phyloP scores from a whole-genome alignment of 2,329 filamentous ascomycete species.

The Lasiodiplodia theobromae region DNA sequence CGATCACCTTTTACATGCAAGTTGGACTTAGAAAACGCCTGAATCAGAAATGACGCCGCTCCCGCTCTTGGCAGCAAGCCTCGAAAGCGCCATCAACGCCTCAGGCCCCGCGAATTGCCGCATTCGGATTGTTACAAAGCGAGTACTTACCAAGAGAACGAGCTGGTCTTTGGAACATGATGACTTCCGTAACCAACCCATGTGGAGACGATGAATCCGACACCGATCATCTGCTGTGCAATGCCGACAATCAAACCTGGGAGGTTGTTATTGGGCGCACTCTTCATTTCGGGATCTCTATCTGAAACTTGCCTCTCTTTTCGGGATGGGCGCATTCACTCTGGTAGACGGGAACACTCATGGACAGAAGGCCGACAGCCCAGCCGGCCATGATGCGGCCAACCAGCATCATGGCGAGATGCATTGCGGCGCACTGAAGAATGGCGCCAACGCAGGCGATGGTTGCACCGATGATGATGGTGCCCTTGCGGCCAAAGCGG shows the following conservation, averaged over 20 bases:
- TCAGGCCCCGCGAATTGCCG: not conserved
- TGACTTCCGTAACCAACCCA: constrained; percentile 57
- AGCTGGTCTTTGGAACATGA: constrained; percentile 45
- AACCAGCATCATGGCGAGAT: constrained; percentile 63
- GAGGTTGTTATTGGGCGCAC: not conserved
- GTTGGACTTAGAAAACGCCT: not conserved
- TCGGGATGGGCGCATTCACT: constrained; percentile 67
- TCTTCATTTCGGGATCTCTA: constrained; percentile 43
- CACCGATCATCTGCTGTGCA: constrained; percentile 64
- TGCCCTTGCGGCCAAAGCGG: constrained; percentile 64
- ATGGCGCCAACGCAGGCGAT: constrained; percentile 66
- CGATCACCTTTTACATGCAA: not conserved
- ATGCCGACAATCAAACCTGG: constrained; percentile 61
- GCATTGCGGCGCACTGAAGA: constrained; percentile 65
- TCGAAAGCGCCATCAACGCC: not conserved
- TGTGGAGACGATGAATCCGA: constrained; percentile 64
- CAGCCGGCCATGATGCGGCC: constrained; percentile 67
- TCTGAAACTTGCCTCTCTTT: constrained; percentile 49
- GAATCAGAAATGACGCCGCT: not conserved
- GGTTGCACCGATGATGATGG: constrained; percentile 65
- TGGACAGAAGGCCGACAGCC: constrained; percentile 65
- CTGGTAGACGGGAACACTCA: constrained; percentile 69
- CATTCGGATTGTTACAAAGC: not conserved
- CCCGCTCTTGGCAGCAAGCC: constrained; percentile 1
- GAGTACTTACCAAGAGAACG: constrained; percentile 43